A percentile compares a stretch with the other conserved stretches of the same genome.
phyloP scores from a whole-genome alignment of 805 yeast species.

The Starmerella apicola region DNA sequence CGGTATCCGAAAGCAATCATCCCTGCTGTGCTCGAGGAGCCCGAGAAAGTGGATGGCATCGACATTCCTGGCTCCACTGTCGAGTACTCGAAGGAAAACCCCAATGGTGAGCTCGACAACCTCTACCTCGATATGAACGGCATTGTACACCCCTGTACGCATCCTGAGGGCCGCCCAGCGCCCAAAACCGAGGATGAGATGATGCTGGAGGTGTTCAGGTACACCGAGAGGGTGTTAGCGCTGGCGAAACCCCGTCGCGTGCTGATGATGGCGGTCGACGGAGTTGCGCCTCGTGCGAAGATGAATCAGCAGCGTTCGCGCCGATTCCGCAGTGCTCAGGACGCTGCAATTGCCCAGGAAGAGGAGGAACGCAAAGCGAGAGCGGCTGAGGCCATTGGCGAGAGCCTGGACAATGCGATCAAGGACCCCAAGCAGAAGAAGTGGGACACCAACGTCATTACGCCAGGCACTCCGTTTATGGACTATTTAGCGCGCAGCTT shows the following conservation, averaged over 20 bases:
- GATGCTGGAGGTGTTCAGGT: constrained; percentile 85
- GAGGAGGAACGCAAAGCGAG: constrained; percentile 30
- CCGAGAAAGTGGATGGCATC: constrained; percentile 43
- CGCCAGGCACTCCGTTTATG: constrained; percentile 99
- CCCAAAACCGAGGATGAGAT: constrained; percentile 96
- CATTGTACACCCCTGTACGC: constrained; percentile 97
- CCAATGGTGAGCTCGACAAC: constrained; percentile 92
- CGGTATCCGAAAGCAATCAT: constrained; percentile 91
- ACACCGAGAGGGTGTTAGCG: constrained; percentile 79
- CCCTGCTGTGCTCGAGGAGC: constrained; percentile 66
- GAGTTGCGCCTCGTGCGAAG: constrained; percentile 97
- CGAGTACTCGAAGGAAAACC: constrained; percentile 59
- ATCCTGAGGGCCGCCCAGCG: constrained; percentile 91
- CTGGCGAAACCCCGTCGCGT: constrained; percentile 94
- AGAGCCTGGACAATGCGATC: constrained; percentile 59
- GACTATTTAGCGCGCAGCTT: constrained; percentile 70
- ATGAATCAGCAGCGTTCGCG: constrained; percentile 96
- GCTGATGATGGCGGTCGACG: constrained; percentile 92
- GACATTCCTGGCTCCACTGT: constrained; percentile 42
- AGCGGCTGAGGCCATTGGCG: constrained; percentile 48
- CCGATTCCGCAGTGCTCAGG: constrained; percentile 83
- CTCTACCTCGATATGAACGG: constrained; percentile 96
- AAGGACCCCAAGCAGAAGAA: constrained; percentile 60
- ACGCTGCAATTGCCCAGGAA: constrained; percentile 62
- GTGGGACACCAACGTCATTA: constrained; percentile 94